Base-by-base conservation (phyloP, 805 yeast species). In the Suhomyces emberorum region DNA sequence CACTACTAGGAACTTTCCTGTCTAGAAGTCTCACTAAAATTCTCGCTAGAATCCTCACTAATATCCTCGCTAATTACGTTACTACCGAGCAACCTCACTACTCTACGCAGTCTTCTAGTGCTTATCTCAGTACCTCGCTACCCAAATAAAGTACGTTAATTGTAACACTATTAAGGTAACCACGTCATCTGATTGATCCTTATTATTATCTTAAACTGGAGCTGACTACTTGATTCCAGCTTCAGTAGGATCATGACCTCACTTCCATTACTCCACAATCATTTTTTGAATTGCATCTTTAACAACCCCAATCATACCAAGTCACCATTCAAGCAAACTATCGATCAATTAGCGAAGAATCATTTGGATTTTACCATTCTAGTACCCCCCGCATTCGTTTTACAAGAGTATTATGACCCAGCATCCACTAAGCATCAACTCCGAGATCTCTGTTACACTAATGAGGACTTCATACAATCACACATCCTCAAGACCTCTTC, bases 251-350 rank as follows among this genome's bases (percentile, higher is more conserved):
- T 21, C 28, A 8, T 15, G 22, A 20, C 9, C 8, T 20, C 9
- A 9, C 30, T 33, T 14, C 85, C 86, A 3, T 52, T 69, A 29
- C 60, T 81, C 37, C 58, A 72, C 38, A 82, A 83, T 48, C 88
- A 89, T 7, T 61, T 81, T 23, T 61, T 83, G 21, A 79, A 83
- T 54, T 70, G 79, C 25, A 57, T 83, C 5, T 82, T 84, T 64
- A 80, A 82, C 59, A 78, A 82, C 47, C 81, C 83, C 0, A 53
- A 54, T 30, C 49, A 54, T 23, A 40, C 41, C 17, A 60, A 65
- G 61, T 38, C 77, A 0, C 71, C 79, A 11, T 59, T 71, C 34
- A 72, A 68, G 39, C 67, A 65, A n/a, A 61, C 76, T 6, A 65
- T 78, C 24, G 52, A 58, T 3, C 68, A 57, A 33, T 49, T 82